Evolutionary conservation across 352 stramenopile genomes (phyloP).

Genomic region (Phytopythium vexans): DNA sequence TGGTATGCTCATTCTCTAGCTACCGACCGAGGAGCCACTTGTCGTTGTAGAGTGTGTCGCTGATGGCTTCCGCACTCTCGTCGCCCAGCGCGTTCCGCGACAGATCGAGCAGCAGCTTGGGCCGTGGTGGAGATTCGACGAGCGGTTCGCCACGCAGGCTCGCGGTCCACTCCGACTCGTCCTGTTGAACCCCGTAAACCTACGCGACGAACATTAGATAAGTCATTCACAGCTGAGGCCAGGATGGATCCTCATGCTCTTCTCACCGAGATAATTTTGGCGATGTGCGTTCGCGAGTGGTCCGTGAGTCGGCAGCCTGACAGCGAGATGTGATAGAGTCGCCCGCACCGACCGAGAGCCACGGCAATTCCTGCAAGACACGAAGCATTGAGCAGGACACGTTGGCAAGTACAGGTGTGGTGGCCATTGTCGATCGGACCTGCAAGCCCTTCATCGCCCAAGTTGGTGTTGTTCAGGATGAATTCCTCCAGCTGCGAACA

Average conservation of each 20-base stretch:
- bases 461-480: slow-evolving; percentile 13
- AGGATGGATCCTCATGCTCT: neutral
- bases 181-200: slow-evolving; percentile 49
- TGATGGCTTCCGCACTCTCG: slow-evolving; percentile 29
- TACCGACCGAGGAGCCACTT: slow-evolving; percentile 56
- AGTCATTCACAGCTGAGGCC: neutral
- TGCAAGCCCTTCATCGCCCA: slow-evolving; percentile 22
- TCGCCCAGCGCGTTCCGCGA: slow-evolving; percentile 47
- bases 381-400: neutral
- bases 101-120: slow-evolving; percentile 44
- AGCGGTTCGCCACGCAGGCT: slow-evolving; percentile 40
- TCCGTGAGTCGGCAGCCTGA: slow-evolving; percentile 43
- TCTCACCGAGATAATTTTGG: slow-evolving; percentile 57
- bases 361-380: slow-evolving; percentile 24
- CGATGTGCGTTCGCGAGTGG: slow-evolving; percentile 41
- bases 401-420: neutral
- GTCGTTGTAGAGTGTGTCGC: slow-evolving; percentile 54
- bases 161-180: slow-evolving; percentile 55
- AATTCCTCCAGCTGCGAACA: slow-evolving; percentile 23
- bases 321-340: slow-evolving; percentile 41
- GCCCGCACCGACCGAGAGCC: slow-evolving; percentile 32
- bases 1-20: neutral
- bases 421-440: slow-evolving; percentile 8
- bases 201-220: slow-evolving; percentile 6
- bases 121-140: slow-evolving; percentile 3